Conservation (phyloP, 805 yeast genomes). For the Myxozyma nipponensis region DNA sequence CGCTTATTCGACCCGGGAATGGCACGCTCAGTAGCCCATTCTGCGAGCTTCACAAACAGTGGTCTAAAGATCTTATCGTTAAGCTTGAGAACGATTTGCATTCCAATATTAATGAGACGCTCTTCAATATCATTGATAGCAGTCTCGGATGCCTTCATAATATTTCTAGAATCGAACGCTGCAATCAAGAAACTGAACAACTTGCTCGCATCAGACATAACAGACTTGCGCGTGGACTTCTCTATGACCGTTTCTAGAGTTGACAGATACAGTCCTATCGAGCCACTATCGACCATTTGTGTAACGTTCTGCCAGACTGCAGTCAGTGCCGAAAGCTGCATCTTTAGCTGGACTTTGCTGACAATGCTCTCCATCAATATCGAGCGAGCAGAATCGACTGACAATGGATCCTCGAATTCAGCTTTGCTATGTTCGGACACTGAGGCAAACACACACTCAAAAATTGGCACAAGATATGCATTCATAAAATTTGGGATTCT, state of each 20-base stretch:
- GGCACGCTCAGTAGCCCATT: constrained; percentile 90
- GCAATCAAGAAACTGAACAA: constrained; percentile 17
- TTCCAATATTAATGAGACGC: constrained; percentile 66
- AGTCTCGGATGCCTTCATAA: neutral
- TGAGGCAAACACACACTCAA: constrained; percentile 46
- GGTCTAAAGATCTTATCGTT: constrained; percentile 95
- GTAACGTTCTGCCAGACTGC: constrained; percentile 54
- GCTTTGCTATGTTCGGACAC: constrained; percentile 3
- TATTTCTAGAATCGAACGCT: constrained; percentile 38
- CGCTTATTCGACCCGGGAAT: constrained; percentile 45
- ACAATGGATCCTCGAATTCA: constrained; percentile 8
- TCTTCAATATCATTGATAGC: constrained; percentile 71
- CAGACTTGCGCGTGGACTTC: constrained; percentile 16
- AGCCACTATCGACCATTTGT: constrained; percentile 34
- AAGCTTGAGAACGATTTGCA: constrained; percentile 77
- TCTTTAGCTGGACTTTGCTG: constrained; percentile 62
- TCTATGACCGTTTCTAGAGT: constrained; percentile 14
- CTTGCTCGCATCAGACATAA: constrained; percentile 18
- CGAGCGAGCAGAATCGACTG: constrained; percentile 45
- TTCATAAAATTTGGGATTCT: constrained; percentile 82
- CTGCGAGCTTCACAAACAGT: constrained; percentile 73
- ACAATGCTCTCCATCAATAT: constrained; percentile 52
- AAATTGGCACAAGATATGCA: constrained; percentile 60
- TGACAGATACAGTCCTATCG: constrained; percentile 63
- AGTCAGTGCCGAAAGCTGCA: constrained; percentile 58